Base-by-base conservation (phyloP, 306 rosid species). In the Sesbania bispinosa region DNA sequence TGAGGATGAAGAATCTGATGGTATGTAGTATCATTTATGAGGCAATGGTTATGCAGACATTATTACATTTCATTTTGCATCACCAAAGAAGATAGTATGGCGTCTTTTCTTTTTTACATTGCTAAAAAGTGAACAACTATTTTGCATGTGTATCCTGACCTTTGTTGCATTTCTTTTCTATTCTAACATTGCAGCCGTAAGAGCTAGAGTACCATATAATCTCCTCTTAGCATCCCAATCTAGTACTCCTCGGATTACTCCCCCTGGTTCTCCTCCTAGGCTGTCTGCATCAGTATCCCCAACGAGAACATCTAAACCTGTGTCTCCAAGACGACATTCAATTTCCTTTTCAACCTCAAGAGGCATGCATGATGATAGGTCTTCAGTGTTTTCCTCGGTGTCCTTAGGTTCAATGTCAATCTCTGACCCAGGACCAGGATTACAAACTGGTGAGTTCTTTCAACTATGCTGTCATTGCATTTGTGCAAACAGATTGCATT, bases 201-300 rank as follows among this genome's bases (percentile, higher is more conserved):
- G 90, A 77, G 88, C 97, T 57, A 90, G 95, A 51, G 75, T 89
- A 69, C 73, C 97, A 39, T 79, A 61, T 14, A 70, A 77, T 54
- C 87, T 91, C 53, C 86, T 87, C 48, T 73, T 89, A 52, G 96
- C 97, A 46, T 94, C 96, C 50, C 96, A 89, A 82, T 73, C 74
- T 47, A 80, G 57, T 80, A 87, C 96, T 47, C 97, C 99, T 76
- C 83, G 86, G 69, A 29, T 89, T 20, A 91, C 91, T 46, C 96
- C 99, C 10, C 88, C 95, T 0, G 91, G 80, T 55, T 89, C 99
- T 15, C 97, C 97, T 81, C 96, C 92, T 27, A 76, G 62, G 47
- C 33, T 86, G 55, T 94, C 98, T 39, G 96, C 90, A 26, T 88
- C 97, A 8, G 87, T 82, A 39, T 90, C 98, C 4, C 98, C 98